Base-by-base conservation (phyloP, 2,329 filamentous ascomycete genomes). In the Arthrobotrys pseudoclavata region DNA sequence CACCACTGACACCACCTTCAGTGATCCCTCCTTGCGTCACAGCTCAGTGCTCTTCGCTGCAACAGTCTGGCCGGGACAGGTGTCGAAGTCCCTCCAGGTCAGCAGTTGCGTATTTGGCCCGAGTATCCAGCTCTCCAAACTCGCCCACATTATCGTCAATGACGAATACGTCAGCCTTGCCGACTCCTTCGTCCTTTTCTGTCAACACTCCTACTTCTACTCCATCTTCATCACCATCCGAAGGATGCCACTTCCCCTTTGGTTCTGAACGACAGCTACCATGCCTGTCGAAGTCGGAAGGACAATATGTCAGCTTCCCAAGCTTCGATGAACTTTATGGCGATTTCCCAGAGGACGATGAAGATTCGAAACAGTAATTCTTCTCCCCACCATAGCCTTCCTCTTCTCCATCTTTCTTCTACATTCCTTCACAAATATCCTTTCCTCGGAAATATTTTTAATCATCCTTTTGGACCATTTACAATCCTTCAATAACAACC, bases 271-370 rank as follows among this genome's bases (percentile, higher is more conserved):
- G 68, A 70, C 74, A 71, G 74, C 18, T 67, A 13, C 48, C 66
- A 20, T 61, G 74, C 67, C 18, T 71, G 60, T 60, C 72, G 13
- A 71, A 55, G 5, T 84, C 66, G 42, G 74, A 77, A 81, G 87
- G 85, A 69, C 87, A 88, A 79, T 92, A 92, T 83, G 90, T 91
- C 82, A 92, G 90, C 85, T 92, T 92, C 82, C 91, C 91, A 15
- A 91, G 88, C 83, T 92, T 92, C 83, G 91, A 92, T 81, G 87
- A 89, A 76, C 92, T 87, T 80, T 84, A 90, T 86, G 87, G 88
- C 48, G 85, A 85, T 20, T 85, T 85, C 62, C 80, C 78, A n/a
- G 79, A 81, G 7, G 79, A 81, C 9, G 80, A 81, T 18, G 79
- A 79, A 69, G 80, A 77, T 7, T 67, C 67, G 34, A 77, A 77